A percentile compares a stretch with the other conserved stretches of the same genome.
Evolutionary conservation across 2,329 filamentous ascomycete species (phyloP).

Genomic region (Colletotrichum sp.): DNA sequence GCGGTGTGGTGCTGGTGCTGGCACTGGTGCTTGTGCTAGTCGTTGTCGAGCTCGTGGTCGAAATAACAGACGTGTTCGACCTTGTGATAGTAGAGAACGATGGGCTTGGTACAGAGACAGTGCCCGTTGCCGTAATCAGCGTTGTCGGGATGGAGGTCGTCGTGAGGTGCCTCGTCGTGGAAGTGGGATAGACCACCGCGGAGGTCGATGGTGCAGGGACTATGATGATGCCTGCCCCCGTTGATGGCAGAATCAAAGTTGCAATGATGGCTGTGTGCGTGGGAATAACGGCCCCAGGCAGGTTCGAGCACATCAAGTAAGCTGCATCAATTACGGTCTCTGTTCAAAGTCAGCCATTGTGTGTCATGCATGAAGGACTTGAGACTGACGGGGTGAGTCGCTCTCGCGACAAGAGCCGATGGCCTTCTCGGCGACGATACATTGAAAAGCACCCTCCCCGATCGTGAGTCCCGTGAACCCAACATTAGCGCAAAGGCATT

Average conservation of each 20-base stretch:
- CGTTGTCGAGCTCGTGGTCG: slow-evolving; percentile 15
- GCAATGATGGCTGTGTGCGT: slow-evolving; percentile 65
- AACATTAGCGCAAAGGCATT: slow-evolving; percentile 67
- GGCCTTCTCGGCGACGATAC: slow-evolving; percentile 60
- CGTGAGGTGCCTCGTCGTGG: background rate
- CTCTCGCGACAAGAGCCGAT: slow-evolving; percentile 55
- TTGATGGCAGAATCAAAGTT: slow-evolving; percentile 51
- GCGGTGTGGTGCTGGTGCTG: background rate
- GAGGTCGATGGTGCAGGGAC: slow-evolving; percentile 22
- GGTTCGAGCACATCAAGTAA: slow-evolving; percentile 62
- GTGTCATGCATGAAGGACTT: background rate
- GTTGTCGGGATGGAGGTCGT: slow-evolving; percentile 13
- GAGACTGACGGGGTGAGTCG: slow-evolving; percentile 43
- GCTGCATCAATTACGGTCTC: slow-evolving; percentile 50
- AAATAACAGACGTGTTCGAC: background rate
- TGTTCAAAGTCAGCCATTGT: slow-evolving; percentile 24
- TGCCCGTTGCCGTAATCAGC: slow-evolving; percentile 6
- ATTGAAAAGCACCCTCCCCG: slow-evolving; percentile 74
- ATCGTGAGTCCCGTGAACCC: slow-evolving; percentile 69
- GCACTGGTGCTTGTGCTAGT: background rate
- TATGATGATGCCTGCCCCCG: slow-evolving; percentile 38
- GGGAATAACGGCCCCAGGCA: slow-evolving; percentile 54
- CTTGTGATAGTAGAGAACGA: slow-evolving; percentile 19
- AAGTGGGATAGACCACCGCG: slow-evolving; percentile 5
- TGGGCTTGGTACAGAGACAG: background rate